These are phyloP conservation scores for Globisporangium middletonii DNA, from an alignment of 352 stramenopile genomes.

Conservation along the genomic window DNA sequence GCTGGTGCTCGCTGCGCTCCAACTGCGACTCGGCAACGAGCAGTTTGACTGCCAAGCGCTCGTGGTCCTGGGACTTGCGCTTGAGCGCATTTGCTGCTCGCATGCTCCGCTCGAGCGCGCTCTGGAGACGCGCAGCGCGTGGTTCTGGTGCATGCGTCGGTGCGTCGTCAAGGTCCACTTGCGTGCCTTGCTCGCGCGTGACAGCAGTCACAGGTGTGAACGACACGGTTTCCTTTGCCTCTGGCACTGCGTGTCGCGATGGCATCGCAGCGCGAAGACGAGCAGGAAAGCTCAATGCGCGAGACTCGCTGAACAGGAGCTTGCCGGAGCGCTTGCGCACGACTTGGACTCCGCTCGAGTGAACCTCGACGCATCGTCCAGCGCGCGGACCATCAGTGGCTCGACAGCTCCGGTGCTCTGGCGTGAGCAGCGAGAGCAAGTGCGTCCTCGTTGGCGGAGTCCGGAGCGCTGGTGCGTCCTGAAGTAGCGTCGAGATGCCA, in stretches of 20 bases:
- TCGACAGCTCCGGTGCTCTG: conserved; percentile 19
- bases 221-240: conserved; percentile 6
- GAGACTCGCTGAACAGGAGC: conserved; percentile 19
- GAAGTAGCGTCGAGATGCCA: conserved; percentile 17
- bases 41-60: conserved; percentile 26
- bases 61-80: conserved; percentile 34
- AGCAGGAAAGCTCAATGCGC: conserved; percentile 16
- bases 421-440: conserved; percentile 30
- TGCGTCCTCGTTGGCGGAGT: conserved; percentile 8
- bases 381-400: neutral
- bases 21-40: conserved; percentile 18
- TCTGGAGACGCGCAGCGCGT: conserved; percentile 16
- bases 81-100: conserved; percentile 28
- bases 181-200: conserved; percentile 24
- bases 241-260: neutral
- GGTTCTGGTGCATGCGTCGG: neutral
- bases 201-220: conserved; percentile 24
- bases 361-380: conserved; percentile 5
- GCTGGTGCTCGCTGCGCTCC: conserved; percentile 15
- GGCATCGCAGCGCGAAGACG: conserved; percentile 23
- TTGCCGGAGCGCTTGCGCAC: conserved; percentile 17
- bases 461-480: conserved; percentile 9
- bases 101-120: conserved; percentile 33
- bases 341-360: neutral
- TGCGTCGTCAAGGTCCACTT: conserved; percentile 16